These are phyloP conservation scores for Penicillium goetzii DNA, from an alignment of 495 filamentous ascomycete genomes.

Conservation along the genomic window DNA sequence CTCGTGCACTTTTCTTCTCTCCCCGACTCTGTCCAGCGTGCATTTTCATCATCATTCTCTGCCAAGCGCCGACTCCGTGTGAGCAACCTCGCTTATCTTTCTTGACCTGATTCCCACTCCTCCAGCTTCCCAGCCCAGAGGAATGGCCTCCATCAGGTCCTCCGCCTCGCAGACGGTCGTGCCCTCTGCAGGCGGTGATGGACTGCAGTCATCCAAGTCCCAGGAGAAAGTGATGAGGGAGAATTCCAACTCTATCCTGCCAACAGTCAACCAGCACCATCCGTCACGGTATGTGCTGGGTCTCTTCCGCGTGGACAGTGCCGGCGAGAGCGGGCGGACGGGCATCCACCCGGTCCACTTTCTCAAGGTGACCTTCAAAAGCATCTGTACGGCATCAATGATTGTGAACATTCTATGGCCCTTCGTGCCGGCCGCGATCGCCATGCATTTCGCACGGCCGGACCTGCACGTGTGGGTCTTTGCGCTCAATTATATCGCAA, in stretches of 20 bases:
- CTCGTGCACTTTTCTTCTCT: neutral
- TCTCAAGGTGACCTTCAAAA: slow-evolving; percentile 61
- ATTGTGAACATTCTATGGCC: slow-evolving; percentile 75
- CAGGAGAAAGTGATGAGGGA: slow-evolving; percentile 25
- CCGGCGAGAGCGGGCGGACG: slow-evolving; percentile 66
- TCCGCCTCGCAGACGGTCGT: slow-evolving; percentile 11
- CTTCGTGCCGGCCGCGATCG: slow-evolving; percentile 69
- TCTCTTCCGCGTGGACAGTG: slow-evolving; percentile 55
- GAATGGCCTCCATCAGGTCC: slow-evolving; percentile 30
- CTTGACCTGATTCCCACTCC: neutral
- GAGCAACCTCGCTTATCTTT: neutral
- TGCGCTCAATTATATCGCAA: slow-evolving; percentile 73
- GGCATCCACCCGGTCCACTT: slow-evolving; percentile 65
- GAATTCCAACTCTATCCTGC: slow-evolving; percentile 27
- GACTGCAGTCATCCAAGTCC: neutral
- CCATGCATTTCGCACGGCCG: slow-evolving; percentile 62
- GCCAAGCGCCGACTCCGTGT: neutral
- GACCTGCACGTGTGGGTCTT: slow-evolving; percentile 68
- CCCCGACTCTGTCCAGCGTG: neutral
- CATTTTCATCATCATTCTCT: neutral
- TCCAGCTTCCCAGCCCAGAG: neutral
- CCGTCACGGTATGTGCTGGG: slow-evolving; percentile 22
- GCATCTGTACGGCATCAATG: slow-evolving; percentile 59
- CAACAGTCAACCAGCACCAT: slow-evolving; percentile 33
- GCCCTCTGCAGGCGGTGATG: slow-evolving; percentile 9